A percentile compares a stretch with the other conserved stretches of the same genome.
Conservation (phyloP, 345 rosid genomes). For the Microthlaspi erraticum region DNA sequence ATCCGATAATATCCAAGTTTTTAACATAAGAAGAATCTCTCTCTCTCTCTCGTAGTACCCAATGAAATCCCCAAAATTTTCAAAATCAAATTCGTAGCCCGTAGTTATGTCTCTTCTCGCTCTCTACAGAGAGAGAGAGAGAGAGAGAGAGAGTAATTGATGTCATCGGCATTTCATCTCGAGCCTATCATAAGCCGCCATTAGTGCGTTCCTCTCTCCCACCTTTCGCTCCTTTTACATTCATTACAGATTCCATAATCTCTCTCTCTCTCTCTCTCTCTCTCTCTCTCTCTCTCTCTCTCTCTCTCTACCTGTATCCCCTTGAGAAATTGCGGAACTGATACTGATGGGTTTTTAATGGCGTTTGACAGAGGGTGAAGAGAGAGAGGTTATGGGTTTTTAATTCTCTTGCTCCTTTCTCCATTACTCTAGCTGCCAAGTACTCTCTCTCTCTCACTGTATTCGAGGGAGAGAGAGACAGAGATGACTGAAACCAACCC, state of each 20-base stretch:
- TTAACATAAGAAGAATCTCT: neutral
- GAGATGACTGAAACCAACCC: constrained; percentile 8
- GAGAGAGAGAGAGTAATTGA: constrained; percentile 28
- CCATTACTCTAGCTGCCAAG: constrained; percentile 39
- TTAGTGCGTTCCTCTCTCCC: constrained; percentile 41
- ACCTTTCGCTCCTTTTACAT: constrained; percentile 44
- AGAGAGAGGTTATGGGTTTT: constrained; percentile 45
- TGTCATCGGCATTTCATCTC: constrained; percentile 10
- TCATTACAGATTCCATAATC: constrained; percentile 41
- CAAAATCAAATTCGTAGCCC: constrained; percentile 27
- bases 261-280: too few species aligned
- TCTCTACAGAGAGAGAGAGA: too few species aligned
- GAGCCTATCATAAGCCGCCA: constrained; percentile 47
- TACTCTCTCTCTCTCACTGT: constrained; percentile 25
- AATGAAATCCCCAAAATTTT: constrained; percentile 3
- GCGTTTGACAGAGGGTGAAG: constrained; percentile 38
- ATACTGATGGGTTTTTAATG: constrained; percentile 46
- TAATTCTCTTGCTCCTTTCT: constrained; percentile 42
- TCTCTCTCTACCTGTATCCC: constrained; percentile 37
- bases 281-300: too few species aligned
- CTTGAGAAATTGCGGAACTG: constrained; percentile 45
- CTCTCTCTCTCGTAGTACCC: neutral
- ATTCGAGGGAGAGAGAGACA: constrained; percentile 23
- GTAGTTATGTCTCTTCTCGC: constrained; percentile 36
- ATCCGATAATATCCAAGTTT: constrained; percentile 4